Conservation (phyloP, 352 stramenopile genomes). For the Globisporangium ultimum region DNA sequence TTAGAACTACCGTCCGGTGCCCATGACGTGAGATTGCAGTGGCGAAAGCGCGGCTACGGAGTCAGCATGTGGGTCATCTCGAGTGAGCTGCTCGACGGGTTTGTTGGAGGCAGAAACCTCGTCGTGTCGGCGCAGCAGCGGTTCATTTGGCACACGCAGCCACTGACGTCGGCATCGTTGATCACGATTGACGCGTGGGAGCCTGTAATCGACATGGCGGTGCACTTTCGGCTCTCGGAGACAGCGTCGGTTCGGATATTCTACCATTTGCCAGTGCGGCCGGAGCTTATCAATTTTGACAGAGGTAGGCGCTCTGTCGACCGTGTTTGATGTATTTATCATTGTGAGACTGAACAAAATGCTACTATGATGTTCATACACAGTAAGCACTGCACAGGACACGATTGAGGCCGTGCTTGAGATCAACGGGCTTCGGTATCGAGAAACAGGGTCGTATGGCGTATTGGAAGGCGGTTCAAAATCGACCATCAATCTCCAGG, state of each 20-base stretch:
- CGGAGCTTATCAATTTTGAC: constrained; percentile 45
- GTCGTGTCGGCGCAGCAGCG: constrained; percentile 64
- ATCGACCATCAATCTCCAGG: constrained; percentile 48
- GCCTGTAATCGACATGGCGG: constrained; percentile 42
- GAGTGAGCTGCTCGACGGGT: constrained; percentile 62
- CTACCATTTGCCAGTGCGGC: constrained; percentile 68
- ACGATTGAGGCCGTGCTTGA: constrained; percentile 60
- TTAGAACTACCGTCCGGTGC: constrained; percentile 44
- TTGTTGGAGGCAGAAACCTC: constrained; percentile 56
- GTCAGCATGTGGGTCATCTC: constrained; percentile 58
- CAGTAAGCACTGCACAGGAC: constrained; percentile 51
- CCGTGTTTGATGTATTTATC: constrained; percentile 1
- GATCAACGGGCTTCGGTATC: constrained; percentile 63
- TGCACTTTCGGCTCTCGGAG: constrained; percentile 50
- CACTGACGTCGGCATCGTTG: constrained; percentile 33
- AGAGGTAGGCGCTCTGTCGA: constrained; percentile 31
- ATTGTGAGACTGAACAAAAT: not conserved
- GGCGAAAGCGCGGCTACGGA: constrained; percentile 52
- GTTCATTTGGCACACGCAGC: constrained; percentile 67
- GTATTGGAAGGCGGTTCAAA: constrained; percentile 51
- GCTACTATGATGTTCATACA: constrained; percentile 14
- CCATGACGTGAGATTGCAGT: constrained; percentile 61
- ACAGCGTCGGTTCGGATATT: constrained; percentile 56
- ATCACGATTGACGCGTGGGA: constrained; percentile 55
- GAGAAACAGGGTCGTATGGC: constrained; percentile 68